Conservation (phyloP, 2,329 filamentous ascomycete species). For the Beauveria varroae region DNA sequence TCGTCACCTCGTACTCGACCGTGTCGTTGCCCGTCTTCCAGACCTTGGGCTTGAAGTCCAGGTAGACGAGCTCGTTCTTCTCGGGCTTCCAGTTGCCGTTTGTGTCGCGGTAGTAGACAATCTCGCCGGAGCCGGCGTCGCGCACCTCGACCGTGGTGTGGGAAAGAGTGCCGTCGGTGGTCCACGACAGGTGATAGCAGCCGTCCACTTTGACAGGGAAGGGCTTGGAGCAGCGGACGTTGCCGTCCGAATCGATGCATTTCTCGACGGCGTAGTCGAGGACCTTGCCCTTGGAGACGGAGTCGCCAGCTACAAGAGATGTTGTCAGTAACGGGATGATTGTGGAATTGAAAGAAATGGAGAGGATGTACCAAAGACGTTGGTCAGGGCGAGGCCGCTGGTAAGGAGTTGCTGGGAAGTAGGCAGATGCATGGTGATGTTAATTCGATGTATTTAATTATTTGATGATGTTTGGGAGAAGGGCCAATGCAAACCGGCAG, state of each 20-base stretch:
- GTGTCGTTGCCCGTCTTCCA: conserved; percentile 35
- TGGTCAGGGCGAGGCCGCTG: conserved; percentile 7
- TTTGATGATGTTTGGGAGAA: neutral
- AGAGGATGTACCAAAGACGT: neutral
- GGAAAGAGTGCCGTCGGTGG: conserved; percentile 28
- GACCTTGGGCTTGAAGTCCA: conserved; percentile 40
- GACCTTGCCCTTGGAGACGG: conserved; percentile 26
- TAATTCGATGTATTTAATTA: neutral
- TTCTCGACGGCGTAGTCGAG: conserved; percentile 35
- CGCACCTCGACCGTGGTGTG: conserved; percentile 32
- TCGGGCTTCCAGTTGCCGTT: conserved; percentile 37
- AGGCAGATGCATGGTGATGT: conserved; percentile 15
- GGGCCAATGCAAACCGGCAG: neutral
- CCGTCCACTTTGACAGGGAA: conserved; percentile 30
- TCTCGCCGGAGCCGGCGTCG: conserved; percentile 29
- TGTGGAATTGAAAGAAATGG: neutral
- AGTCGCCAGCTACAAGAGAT: conserved; percentile 12
- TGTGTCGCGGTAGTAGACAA: conserved; percentile 38
- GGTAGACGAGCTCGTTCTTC: conserved; percentile 36
- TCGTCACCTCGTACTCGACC: conserved; percentile 32
- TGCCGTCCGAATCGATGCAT: conserved; percentile 31
- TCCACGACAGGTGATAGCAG: conserved; percentile 35
- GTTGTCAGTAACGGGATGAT: neutral
- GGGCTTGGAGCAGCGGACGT: conserved; percentile 31
- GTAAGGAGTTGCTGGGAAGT: neutral